Base-by-base conservation (phyloP, 2,329 filamentous ascomycete genomes). In the Esteya vermicola region DNA sequence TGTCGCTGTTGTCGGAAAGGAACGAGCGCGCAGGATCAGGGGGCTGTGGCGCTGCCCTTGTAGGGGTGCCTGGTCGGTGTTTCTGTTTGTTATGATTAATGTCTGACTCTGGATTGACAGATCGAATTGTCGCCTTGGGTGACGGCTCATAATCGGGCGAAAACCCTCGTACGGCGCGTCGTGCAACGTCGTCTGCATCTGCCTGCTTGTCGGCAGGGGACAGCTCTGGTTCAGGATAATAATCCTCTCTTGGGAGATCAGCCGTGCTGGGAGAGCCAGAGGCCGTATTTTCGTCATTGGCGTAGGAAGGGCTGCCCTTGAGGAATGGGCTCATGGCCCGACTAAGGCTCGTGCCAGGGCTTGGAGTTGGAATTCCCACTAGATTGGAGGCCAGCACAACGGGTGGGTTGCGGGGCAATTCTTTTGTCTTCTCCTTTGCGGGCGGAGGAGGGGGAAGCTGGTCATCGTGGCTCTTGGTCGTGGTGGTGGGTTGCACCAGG, bases 261-360 rank as follows among this genome's bases (percentile, higher is more conserved):
- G 31, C 21, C 30, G 18, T 28, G n/a, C 9, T 33, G 21, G 13
- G 9, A 9, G 8, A 38, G n/a, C 5, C 19, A 36, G 23, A 13
- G 34, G 34, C 12, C 23, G n/a, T n/a, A n/a, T n/a, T n/a, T n/a
- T n/a, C n/a, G n/a, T n/a, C n/a, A n/a, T n/a, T n/a, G n/a, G n/a
- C n/a, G n/a, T n/a, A 33, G 3, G 42, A 45, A 6, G 53, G 52
- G 40, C 54, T 58, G 25, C 50, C 54, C 40, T 58, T 61, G 18
- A 94, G 62, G 55, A 85, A 95, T 7, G 84, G 85, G 58, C 81
- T 82, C 85, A 94, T 93, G 39, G 84, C 82, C 59, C 84, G 75
- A 44, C 84, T 75, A 49, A 94, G 64, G 58, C 85, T 94, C 55
- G 82, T 91, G 28, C 81, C 74, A 14, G 84, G 78, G 51, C 75